Evolutionary conservation across 139 green algal genomes (phyloP), one percentile per base, ranked within the genome.

Genomic region (Volvox africanus): DNA sequence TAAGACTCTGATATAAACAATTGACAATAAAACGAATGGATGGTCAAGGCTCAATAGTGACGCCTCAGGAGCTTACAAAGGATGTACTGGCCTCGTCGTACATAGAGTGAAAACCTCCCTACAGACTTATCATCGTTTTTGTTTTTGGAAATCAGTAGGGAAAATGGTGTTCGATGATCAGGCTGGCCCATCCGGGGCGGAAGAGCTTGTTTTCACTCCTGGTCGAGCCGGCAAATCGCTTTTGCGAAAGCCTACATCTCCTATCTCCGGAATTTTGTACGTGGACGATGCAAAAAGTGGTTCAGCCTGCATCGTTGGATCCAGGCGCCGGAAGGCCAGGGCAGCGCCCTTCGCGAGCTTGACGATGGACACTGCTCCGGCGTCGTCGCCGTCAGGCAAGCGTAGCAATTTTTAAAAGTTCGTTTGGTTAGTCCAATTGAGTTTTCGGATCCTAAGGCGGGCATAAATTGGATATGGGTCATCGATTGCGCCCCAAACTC

Each of bases 301-400:
- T 6, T 2, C 81, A 62, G 30, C 61, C 61, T 16, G 61, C 50
- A 32, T 28, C 24, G 18, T 37, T 65, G 82, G 82, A 88, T 80
- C 65, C 26, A 62, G 65, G 82, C 65, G 65, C 13, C 82, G 65
- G 30, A 65, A 36, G 65, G 22, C 28, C 62, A 26, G 50, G 82
- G 13, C 82, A 21, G 82, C 65, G 21, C 65, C 82, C 9, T 88
- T 88, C 35, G 65, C 82, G 22, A 88, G 82, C 65, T 22, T 75
- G 18, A 67, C 82, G 33, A 89, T 89, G 84, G n/a, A 19, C 68
- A 24, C 68, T 30, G 78, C 78, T 22, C 62, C 84, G 14, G 36
- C 35, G 2, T 50, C 84, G 0, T 68, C 84, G 14, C 84, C 84
- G 6, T n/a, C 68, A 55, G 84, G 84, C 24, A 12, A 88, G 33